Evolutionary conservation across 192 early-diverging fungal species (phyloP).

Genomic region (Gamsiella multidivaricata): DNA sequence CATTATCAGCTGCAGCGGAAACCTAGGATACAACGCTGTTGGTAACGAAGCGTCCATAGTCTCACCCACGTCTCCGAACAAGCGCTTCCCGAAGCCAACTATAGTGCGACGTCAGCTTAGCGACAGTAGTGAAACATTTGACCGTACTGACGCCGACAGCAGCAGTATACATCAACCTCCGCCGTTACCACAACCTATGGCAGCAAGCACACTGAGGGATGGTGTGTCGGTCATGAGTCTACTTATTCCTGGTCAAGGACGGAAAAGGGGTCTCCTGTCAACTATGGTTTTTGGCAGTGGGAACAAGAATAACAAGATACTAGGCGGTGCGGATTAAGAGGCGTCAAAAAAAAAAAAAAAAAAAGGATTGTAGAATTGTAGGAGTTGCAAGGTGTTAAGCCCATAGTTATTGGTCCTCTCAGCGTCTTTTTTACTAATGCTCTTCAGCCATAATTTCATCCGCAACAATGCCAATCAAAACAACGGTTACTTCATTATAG

Average conservation of each 20-base stretch:
- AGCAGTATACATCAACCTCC: neutral
- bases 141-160: neutral
- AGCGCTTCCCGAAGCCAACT: slow-evolving; percentile 9
- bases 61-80: neutral
- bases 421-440: too few relatives aligned
- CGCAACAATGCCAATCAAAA: too few relatives aligned
- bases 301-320: neutral
- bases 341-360: neutral
- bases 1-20: neutral
- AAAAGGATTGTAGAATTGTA: neutral
- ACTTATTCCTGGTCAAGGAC: slow-evolving; percentile 20
- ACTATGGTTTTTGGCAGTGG: slow-evolving; percentile 8
- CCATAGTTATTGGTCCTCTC: too few relatives aligned
- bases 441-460: too few relatives aligned
- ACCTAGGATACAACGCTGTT: neutral
- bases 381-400: too few relatives aligned
- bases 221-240: slow-evolving; percentile 28
- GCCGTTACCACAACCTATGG: neutral
- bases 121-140: slow-evolving; percentile 3
- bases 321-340: neutral
- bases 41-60: neutral
- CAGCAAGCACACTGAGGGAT: slow-evolving; percentile 4
- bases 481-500: too few relatives aligned
- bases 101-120: neutral
- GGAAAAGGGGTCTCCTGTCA: slow-evolving; percentile 31